Evolutionary conservation across 331 rosid genomes (phyloP).

Genomic region (Saraca asoca): DNA sequence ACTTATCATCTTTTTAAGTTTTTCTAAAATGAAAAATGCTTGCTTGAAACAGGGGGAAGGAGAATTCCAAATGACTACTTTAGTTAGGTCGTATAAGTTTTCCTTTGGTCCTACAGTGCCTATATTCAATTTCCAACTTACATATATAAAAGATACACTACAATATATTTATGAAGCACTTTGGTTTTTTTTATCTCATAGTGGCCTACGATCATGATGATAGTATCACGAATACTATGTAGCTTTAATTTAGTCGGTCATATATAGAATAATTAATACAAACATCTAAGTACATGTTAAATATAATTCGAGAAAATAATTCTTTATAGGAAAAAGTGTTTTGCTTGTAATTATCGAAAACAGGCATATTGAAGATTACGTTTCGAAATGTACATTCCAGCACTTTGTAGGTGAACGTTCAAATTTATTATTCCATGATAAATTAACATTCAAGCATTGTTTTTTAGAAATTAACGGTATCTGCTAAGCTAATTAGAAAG

Average conservation of each 20-base stretch:
- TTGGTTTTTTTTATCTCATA: constrained; percentile 42
- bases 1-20: no score
- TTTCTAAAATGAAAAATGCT: no score
- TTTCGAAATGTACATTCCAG: not conserved
- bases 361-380: constrained; percentile 30
- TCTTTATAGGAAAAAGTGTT: constrained; percentile 32
- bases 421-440: no score
- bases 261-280: not conserved
- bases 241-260: constrained; percentile 43
- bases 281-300: constrained; percentile 5
- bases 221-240: constrained; percentile 44
- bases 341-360: constrained; percentile 47
- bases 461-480: no score
- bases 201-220: constrained; percentile 63
- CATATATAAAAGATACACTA: constrained; percentile 37
- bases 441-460: no score
- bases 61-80: constrained; percentile 49
- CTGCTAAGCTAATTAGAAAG: no score
- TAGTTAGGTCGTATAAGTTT: constrained; percentile 39
- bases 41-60: no score
- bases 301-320: not conserved
- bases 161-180: constrained; percentile 40
- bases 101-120: constrained; percentile 57
- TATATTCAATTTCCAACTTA: constrained; percentile 41
- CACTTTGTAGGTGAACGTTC: no score